Evolutionary conservation across 2,329 filamentous ascomycete genomes (phyloP), one percentile per base, ranked within the genome.

Genomic region (Trichoderma harzianum): DNA sequence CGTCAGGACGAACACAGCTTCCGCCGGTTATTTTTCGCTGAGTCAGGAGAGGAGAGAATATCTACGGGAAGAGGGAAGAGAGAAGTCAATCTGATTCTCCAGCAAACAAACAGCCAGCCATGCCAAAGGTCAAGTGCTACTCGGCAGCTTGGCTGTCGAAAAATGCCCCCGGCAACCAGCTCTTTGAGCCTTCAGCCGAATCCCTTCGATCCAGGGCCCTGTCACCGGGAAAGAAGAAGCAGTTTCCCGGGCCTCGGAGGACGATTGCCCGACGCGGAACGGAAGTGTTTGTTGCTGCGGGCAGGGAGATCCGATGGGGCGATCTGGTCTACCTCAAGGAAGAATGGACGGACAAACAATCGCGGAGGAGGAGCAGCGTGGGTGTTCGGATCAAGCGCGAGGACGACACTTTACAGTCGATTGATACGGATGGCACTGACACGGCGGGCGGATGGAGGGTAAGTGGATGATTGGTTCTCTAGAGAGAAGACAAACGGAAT

Each of bases 281-380:
- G 1, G 95, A 99, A 78, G 85, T 98, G 11, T 98, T 98, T 79
- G 90, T 94, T 14, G 95, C 94, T 24, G 91, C 92, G 53, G 95
- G 95, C 63, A 95, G 92, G 76, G 93, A 98, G 81, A 92, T 99
- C 73, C 88, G 95, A 80, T 99, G 96, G 94, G 91, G 93, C 11
- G 93, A 97, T 81, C 83, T 99, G 70, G 89, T 90, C 66, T 89
- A 91, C 72, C 81, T 98, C 78, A 97, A 97, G 83, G 92, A 90
- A 73, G 80, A 78, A 64, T 84, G 82, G 81, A 73, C 78, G 26
- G 77, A 75, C 24, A 78, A 78, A 34, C 76, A 78, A 65, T 55
- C 75, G 10, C 77, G 78, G 32, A 78, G 78, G 53, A 79, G 79
- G 39, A 72, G 78, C 55, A 78, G 79, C 62, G 78, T 79, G 18